Percentiles rank a stretch among this genome's conserved stretches.
Conservation (phyloP, 148 eudicot genomes). For the Persicaria tinctoria region DNA sequence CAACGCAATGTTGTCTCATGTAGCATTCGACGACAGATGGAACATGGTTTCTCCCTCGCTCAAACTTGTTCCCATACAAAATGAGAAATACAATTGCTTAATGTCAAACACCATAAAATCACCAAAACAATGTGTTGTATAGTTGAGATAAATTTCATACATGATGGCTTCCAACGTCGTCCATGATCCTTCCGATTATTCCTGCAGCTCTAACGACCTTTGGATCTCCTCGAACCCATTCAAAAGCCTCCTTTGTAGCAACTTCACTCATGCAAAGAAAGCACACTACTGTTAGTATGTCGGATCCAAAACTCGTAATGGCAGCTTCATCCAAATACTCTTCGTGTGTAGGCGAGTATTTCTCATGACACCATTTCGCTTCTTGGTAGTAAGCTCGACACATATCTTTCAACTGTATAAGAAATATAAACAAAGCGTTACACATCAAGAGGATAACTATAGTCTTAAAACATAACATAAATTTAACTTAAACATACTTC, state of each 20-base stretch:
- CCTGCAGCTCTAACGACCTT: conserved; percentile 4
- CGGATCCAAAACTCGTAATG: conserved; percentile 1
- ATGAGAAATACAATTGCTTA: not conserved
- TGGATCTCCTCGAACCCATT: conserved; percentile 21
- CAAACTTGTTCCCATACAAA: conserved; percentile 12
- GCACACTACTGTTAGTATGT: not conserved
- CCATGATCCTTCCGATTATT: not conserved
- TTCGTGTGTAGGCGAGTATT: conserved; percentile 22
- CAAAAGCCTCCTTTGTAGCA: conserved; percentile 18
- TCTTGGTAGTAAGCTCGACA: conserved; percentile 17
- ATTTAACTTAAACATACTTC: conserved; percentile 13
- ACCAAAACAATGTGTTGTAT: too few species aligned
- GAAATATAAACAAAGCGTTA: too few species aligned
- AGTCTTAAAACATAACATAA: too few species aligned
- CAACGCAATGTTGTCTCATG: conserved; percentile 23
- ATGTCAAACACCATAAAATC: not conserved
- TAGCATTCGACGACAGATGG: conserved; percentile 40
- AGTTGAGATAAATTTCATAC: not conserved
- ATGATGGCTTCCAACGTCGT: conserved; percentile 4
- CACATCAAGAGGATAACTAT: too few species aligned
- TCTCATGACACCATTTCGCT: conserved; percentile 24
- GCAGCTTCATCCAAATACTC: conserved; percentile 21
- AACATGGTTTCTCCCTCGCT: conserved; percentile 29
- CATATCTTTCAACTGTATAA: conserved; percentile 17
- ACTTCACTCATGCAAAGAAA: conserved; percentile 20